Conservation (phyloP, 1,139 yeast species). For the Saccharomyces hybrid region DNA sequence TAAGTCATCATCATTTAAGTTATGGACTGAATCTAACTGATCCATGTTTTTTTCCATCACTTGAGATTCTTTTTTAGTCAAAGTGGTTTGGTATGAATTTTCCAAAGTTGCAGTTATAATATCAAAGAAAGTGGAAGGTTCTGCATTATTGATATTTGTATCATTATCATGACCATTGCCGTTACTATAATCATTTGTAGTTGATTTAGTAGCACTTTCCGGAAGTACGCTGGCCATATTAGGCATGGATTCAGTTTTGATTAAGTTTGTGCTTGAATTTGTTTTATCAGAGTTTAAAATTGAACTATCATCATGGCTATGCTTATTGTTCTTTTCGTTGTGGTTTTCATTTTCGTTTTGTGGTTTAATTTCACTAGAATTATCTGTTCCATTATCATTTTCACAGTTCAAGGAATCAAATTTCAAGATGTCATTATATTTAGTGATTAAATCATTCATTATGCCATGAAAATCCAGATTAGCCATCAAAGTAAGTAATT, state of each 20-base stretch:
- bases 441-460: constrained; percentile 48
- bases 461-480: constrained; percentile 63
- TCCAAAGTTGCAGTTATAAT: constrained; percentile 16
- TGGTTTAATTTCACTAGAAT: neutral
- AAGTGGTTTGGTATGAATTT: constrained; percentile 13
- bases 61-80: constrained; percentile 19
- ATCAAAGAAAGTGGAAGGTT: constrained; percentile 9
- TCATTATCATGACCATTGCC: neutral
- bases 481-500: constrained; percentile 54
- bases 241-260: neutral
- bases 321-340: too few species aligned
- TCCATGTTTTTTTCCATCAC: constrained; percentile 28
- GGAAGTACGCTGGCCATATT: neutral
- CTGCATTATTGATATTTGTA: constrained; percentile 2
- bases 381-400: neutral
- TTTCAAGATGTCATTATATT: constrained; percentile 46
- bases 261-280: neutral
- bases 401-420: constrained; percentile 13
- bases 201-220: neutral
- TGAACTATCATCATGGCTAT: neutral
- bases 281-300: neutral
- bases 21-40: constrained; percentile 23
- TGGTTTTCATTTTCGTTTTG: neutral
- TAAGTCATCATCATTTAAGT: constrained; percentile 21
- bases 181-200: neutral